Conservation (phyloP, 2,329 filamentous ascomycete species). For the Cercospora nicotianae region DNA sequence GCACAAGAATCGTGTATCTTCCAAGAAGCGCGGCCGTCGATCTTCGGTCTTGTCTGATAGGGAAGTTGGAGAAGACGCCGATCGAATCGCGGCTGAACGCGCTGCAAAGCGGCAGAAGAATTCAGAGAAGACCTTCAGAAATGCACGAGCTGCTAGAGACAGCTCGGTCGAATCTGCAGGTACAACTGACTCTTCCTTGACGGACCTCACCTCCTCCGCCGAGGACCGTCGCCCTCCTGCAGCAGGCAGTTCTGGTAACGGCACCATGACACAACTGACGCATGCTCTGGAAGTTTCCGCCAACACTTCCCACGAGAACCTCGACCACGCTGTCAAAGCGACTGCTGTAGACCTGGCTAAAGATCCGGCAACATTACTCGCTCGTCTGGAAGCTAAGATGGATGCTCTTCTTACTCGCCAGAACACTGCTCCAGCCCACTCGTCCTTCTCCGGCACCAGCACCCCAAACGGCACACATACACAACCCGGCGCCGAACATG, state of each 20-base stretch:
- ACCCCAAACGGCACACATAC: neutral
- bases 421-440: neutral
- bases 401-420: conserved; percentile 11
- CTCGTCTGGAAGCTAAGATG: conserved; percentile 22
- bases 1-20: conserved; percentile 12
- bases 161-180: conserved; percentile 2
- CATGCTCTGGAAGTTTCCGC: neutral
- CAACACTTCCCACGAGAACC: neutral
- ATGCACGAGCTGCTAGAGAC: neutral
- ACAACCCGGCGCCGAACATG: neutral
- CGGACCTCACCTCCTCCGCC: neutral
- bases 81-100: conserved; percentile 12
- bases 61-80: conserved; percentile 16
- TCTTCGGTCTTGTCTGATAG: conserved; percentile 5
- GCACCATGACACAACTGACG: neutral
- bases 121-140: neutral
- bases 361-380: conserved; percentile 15
- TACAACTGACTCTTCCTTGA: conserved; percentile 5
- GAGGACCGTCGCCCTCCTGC: conserved; percentile 1
- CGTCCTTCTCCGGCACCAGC: neutral
- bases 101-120: conserved; percentile 13
- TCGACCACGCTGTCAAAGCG: neutral
- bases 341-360: conserved; percentile 15
- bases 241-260: neutral
- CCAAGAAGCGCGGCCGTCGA: conserved; percentile 12